Evolutionary conservation across 2,329 filamentous ascomycete species (phyloP).

Genomic region (Juglanconis sp.): DNA sequence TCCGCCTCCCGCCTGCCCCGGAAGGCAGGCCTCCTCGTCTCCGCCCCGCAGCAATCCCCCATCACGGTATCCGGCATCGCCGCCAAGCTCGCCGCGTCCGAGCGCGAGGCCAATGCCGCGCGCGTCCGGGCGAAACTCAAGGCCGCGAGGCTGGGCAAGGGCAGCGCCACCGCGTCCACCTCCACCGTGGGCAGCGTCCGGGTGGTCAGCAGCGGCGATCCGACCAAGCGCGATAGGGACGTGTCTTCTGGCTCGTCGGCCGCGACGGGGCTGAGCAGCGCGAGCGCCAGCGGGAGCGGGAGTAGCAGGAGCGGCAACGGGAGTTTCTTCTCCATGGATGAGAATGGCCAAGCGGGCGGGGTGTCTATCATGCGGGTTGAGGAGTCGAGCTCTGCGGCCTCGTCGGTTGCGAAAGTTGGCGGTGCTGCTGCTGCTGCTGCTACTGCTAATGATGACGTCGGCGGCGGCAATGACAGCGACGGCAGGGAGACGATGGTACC

Average conservation of each 20-base stretch:
- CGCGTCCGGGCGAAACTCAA: slow-evolving; percentile 61
- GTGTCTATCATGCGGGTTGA: background rate
- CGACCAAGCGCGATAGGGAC: slow-evolving; percentile 13
- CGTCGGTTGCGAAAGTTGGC: background rate
- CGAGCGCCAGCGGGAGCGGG: background rate
- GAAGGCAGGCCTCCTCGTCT: slow-evolving; percentile 27
- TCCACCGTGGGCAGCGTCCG: slow-evolving; percentile 12
- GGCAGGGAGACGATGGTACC: background rate
- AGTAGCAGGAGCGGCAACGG: slow-evolving; percentile 9
- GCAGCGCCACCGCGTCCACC: background rate
- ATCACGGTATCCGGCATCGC: slow-evolving; percentile 60
- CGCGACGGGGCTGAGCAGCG: background rate
- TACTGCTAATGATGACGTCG: background rate
- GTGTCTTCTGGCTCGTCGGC: slow-evolving; percentile 1
- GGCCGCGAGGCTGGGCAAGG: slow-evolving; percentile 42
- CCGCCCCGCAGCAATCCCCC: slow-evolving; percentile 50
- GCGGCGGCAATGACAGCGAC: background rate
- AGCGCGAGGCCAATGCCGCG: slow-evolving; percentile 61
- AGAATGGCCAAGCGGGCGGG: slow-evolving; percentile 8
- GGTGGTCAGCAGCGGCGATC: slow-evolving; percentile 1
- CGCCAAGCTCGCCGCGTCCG: slow-evolving; percentile 61
- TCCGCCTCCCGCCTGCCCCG: slow-evolving; percentile 33
- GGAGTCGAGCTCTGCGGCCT: background rate
- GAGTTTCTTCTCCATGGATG: slow-evolving; percentile 2
- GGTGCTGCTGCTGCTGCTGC: background rate